These are phyloP conservation scores for Bombardia bombarda DNA, from an alignment of 495 filamentous ascomycete genomes.

Conservation along the genomic window DNA sequence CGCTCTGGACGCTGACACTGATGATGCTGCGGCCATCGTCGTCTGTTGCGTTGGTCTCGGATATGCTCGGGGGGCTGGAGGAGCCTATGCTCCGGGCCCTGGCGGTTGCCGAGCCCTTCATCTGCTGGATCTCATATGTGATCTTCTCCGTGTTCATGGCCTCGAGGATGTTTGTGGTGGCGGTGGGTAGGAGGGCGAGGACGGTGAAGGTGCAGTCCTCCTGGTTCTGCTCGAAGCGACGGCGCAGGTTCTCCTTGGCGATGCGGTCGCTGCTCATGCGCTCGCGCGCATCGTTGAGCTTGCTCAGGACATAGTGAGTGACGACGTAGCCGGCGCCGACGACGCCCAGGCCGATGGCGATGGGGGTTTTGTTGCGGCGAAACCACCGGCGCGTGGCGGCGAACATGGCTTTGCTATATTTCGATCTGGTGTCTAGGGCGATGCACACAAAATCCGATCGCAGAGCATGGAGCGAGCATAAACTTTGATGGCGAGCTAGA, in stretches of 20 bases:
- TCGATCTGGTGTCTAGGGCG: no score
- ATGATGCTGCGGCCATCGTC: slow-evolving; percentile 73
- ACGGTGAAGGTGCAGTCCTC: slow-evolving; percentile 98
- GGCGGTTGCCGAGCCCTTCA: slow-evolving; percentile 66
- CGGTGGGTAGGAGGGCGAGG: slow-evolving; percentile 85
- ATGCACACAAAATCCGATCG: neutral
- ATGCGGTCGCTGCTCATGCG: slow-evolving; percentile 93
- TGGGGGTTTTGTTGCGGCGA: slow-evolving; percentile 78
- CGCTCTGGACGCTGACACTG: slow-evolving; percentile 58
- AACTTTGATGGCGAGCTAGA: no score
- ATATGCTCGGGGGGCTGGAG: slow-evolving; percentile 60
- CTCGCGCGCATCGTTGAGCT: slow-evolving; percentile 85
- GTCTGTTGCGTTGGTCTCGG: slow-evolving; percentile 47
- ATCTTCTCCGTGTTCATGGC: slow-evolving; percentile 84
- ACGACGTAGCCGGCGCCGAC: slow-evolving; percentile 87
- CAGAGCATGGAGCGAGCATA: no score
- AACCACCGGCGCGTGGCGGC: slow-evolving; percentile 79
- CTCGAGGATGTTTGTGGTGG: slow-evolving; percentile 79
- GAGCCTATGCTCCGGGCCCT: slow-evolving; percentile 57
- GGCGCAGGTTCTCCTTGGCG: slow-evolving; percentile 87
- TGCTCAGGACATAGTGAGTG: slow-evolving; percentile 81
- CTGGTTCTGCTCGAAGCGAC: slow-evolving; percentile 96
- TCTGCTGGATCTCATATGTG: slow-evolving; percentile 85
- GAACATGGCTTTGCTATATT: slow-evolving; percentile 79
- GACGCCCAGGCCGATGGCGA: slow-evolving; percentile 80